Percentiles rank a stretch among this genome's conserved stretches.
Conservation (phyloP, 257 asterid genomes). For the Leonotis leonurus region DNA sequence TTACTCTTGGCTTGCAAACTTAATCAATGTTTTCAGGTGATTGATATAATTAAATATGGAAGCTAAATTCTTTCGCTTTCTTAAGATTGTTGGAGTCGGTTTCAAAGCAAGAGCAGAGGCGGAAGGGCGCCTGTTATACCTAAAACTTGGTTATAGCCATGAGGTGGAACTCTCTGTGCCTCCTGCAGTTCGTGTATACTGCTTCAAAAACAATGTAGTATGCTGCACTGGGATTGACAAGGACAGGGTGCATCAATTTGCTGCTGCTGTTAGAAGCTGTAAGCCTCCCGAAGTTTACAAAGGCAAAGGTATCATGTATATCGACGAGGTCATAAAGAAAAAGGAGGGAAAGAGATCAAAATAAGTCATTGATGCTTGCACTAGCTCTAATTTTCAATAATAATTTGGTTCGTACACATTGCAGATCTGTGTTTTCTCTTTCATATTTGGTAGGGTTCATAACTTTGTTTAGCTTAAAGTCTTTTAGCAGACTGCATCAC, state of each 20-base stretch:
- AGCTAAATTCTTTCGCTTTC: slow-evolving; percentile 17
- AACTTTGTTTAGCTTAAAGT: not conserved
- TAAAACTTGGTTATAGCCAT: slow-evolving; percentile 20
- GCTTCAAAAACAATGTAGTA: slow-evolving; percentile 20
- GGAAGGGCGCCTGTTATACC: slow-evolving; percentile 18
- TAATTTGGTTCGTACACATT: not conserved
- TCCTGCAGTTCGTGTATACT: slow-evolving; percentile 17
- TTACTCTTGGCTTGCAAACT: not conserved
- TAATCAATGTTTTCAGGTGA: not conserved
- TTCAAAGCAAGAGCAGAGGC: slow-evolving; percentile 27
- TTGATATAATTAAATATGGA: not conserved
- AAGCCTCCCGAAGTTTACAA: slow-evolving; percentile 22
- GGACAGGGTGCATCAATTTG: slow-evolving; percentile 20
- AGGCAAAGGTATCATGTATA: slow-evolving; percentile 21
- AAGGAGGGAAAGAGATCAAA: slow-evolving; percentile 22
- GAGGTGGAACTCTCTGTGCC: slow-evolving; percentile 18
- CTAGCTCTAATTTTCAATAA: not conserved
- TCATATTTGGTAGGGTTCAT: not conserved
- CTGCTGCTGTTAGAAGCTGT: slow-evolving; percentile 19
- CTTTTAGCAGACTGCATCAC: not conserved
- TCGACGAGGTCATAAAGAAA: slow-evolving; percentile 19
- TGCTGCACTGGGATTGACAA: slow-evolving; percentile 24
- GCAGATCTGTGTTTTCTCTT: not conserved
- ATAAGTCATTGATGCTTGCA: not conserved
- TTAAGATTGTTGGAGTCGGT: slow-evolving; percentile 20